Conservation (phyloP, 306 rosid species). For the Vicia sativa region DNA sequence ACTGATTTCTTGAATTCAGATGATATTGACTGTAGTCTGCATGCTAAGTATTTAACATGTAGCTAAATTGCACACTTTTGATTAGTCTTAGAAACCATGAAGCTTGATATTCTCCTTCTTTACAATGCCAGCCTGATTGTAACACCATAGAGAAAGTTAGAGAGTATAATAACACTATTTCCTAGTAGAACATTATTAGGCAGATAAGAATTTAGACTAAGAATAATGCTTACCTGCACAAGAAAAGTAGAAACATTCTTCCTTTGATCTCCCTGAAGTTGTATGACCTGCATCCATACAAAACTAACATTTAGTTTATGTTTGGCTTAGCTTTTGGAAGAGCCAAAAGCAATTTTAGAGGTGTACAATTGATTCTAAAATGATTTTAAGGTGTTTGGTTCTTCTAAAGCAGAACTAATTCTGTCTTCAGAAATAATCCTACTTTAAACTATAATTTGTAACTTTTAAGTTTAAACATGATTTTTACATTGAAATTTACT, state of each 20-base stretch:
- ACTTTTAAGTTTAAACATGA: too few relatives aligned
- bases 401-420: too few relatives aligned
- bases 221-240: slow-evolving; percentile 49
- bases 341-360: too few relatives aligned
- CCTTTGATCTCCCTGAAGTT: slow-evolving; percentile 69
- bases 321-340: too few relatives aligned
- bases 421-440: too few relatives aligned
- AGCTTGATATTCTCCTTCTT: slow-evolving; percentile 66
- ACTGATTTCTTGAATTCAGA: slow-evolving; percentile 38
- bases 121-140: slow-evolving; percentile 58
- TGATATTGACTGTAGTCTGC: slow-evolving; percentile 33
- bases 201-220: neutral
- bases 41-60: slow-evolving; percentile 30
- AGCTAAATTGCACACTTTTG: slow-evolving; percentile 29
- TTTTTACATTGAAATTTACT: too few relatives aligned
- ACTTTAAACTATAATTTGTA: too few relatives aligned
- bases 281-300: slow-evolving; percentile 55
- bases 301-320: slow-evolving; percentile 1
- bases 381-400: too few relatives aligned
- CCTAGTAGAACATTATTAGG: neutral
- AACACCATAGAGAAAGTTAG: slow-evolving; percentile 21
- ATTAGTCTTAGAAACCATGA: slow-evolving; percentile 54
- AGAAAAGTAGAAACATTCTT: slow-evolving; percentile 64
- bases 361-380: too few relatives aligned
- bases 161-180: neutral